phyloP scores from a whole-genome alignment of 495 filamentous ascomycete species.

The Hamigera avellanea region DNA sequence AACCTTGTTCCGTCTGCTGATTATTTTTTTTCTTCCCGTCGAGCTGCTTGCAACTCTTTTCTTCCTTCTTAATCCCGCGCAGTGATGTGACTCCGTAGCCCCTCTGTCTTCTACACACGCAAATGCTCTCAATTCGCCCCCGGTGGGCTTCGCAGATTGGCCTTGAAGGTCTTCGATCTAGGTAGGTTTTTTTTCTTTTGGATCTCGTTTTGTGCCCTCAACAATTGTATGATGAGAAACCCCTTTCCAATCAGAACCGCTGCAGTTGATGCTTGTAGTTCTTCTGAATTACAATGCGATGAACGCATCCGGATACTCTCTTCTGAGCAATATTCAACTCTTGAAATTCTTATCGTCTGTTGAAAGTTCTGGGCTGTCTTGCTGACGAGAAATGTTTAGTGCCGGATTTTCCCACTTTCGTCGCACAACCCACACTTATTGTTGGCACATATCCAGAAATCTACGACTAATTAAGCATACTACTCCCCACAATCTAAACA shows the following conservation, averaged over 20 bases:
- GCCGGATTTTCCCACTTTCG: constrained; percentile 11
- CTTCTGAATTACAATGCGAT: constrained; percentile 17
- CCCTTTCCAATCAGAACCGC: constrained; percentile 64
- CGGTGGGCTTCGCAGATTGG: constrained; percentile 17
- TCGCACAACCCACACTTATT: constrained; percentile 4
- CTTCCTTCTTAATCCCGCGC: constrained; percentile 3
- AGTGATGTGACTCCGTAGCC: neutral
- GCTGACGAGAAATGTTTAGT: constrained; percentile 16
- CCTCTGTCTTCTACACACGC: constrained; percentile 2
- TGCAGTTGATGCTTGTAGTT: constrained; percentile 69
- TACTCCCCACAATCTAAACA: constrained; percentile 1
- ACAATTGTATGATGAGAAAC: constrained; percentile 39
- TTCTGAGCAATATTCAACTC: constrained; percentile 9
- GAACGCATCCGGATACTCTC: constrained; percentile 25
- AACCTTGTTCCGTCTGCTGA: neutral
- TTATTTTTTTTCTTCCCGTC: neutral
- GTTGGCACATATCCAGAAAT: constrained; percentile 3
- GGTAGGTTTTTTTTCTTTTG: constrained; percentile 21
- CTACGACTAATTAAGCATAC: neutral
- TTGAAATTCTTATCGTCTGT: constrained; percentile 3
- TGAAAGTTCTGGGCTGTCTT: constrained; percentile 2
- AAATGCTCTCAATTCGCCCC: constrained; percentile 30
- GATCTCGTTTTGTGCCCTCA: constrained; percentile 4
- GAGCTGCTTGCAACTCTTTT: neutral
- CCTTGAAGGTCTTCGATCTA: constrained; percentile 13